These are phyloP conservation scores for Paramecium bursaria DNA, from an alignment of 73 alveolate species.

Conservation along the genomic window DNA sequence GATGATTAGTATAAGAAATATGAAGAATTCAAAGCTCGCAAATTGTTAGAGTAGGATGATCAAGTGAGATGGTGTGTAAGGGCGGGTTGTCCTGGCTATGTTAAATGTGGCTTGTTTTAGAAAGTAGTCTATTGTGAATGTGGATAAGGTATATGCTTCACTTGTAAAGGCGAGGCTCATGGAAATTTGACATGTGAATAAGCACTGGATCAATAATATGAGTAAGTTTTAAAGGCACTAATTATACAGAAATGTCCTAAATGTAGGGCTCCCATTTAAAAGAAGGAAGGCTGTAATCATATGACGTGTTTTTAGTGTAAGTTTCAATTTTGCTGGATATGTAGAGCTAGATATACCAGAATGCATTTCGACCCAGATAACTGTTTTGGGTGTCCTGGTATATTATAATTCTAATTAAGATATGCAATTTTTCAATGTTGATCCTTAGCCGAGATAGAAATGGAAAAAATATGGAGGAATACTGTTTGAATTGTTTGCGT, in stretches of 20 bases:
- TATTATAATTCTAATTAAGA: slow-evolving; percentile 2
- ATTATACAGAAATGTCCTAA: slow-evolving; percentile 17
- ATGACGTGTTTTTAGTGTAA: slow-evolving; percentile 49
- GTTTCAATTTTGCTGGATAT: slow-evolving; percentile 47
- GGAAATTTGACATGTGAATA: slow-evolving; percentile 44
- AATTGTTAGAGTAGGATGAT: slow-evolving; percentile 30
- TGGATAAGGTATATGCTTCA: slow-evolving; percentile 49
- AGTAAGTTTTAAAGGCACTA: not conserved
- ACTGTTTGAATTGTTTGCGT: slow-evolving; percentile 33
- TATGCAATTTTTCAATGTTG: slow-evolving; percentile 19
- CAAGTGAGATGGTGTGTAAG: slow-evolving; percentile 51
- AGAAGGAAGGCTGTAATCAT: slow-evolving; percentile 57
- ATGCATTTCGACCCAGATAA: slow-evolving; percentile 56
- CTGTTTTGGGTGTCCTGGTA: slow-evolving; percentile 62
- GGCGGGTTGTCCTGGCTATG: slow-evolving; percentile 34
- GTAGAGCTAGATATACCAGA: slow-evolving; percentile 57
- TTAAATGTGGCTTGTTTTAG: not conserved
- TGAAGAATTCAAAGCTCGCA: not conserved
- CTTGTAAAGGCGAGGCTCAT: slow-evolving; percentile 47
- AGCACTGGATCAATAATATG: slow-evolving; percentile 55
- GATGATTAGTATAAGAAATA: slow-evolving; percentile 48
- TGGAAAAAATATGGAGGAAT: slow-evolving; percentile 58
- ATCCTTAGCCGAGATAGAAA: not conserved
- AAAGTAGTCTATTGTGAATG: slow-evolving; percentile 34
- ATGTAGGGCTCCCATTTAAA: slow-evolving; percentile 52